Conservation (phyloP, 768 basidiomycete genomes). For the Mycena sanguinolenta region DNA sequence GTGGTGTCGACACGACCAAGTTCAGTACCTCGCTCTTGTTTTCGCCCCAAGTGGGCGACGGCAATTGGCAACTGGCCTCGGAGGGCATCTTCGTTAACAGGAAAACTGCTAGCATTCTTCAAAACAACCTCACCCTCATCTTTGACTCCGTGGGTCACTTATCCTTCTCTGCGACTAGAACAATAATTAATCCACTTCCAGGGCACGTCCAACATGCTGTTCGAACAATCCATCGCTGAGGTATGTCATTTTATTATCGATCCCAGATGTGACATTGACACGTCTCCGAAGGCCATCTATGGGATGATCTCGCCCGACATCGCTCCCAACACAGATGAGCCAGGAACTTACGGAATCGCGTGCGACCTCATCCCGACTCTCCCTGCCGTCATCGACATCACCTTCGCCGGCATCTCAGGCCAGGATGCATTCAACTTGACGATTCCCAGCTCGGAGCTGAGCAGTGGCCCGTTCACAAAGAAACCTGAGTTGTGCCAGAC, state of each 20-base stretch:
- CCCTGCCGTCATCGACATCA: constrained; percentile 49
- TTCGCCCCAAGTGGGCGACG: not conserved
- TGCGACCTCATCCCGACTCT: constrained; percentile 47
- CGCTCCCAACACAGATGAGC: constrained; percentile 46
- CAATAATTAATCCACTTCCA: not conserved
- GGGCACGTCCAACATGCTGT: constrained; percentile 45
- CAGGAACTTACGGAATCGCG: constrained; percentile 52
- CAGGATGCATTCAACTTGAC: constrained; percentile 49
- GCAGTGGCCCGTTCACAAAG: constrained; percentile 51
- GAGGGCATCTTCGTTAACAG: constrained; percentile 62
- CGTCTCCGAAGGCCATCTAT: constrained; percentile 45
- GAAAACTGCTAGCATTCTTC: constrained; percentile 58
- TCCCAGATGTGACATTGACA: not conserved
- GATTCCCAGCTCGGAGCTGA: constrained; percentile 53
- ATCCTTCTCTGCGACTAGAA: constrained; percentile 42
- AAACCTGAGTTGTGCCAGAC: constrained; percentile 52
- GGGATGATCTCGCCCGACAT: constrained; percentile 52
- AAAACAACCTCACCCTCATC: constrained; percentile 57
- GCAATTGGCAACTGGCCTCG: constrained; percentile 7
- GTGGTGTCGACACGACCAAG: constrained; percentile 50
- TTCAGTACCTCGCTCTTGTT: constrained; percentile 31
- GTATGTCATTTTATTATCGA: constrained; percentile 28
- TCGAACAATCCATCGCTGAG: constrained; percentile 44
- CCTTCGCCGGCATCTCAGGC: constrained; percentile 48
- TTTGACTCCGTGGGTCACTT: constrained; percentile 60